Evolutionary conservation across 768 basidiomycete species (phyloP).

Genomic region (Mycena vitilis): DNA sequence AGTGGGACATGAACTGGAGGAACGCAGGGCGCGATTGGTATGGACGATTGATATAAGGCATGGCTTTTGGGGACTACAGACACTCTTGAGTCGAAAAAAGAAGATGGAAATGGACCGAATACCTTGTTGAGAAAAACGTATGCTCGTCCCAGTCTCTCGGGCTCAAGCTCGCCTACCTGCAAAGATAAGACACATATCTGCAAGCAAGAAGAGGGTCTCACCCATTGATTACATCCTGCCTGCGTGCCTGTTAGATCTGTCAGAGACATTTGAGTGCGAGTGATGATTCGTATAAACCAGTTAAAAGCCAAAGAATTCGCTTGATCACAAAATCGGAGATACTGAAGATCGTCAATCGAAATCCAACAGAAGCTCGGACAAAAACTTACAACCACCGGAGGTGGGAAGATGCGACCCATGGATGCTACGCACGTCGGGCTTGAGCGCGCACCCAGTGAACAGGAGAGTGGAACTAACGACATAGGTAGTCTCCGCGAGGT

Average conservation of each 20-base stretch:
- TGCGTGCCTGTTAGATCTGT: conserved; percentile 56
- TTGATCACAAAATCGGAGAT: conserved; percentile 70
- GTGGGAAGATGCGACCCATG: conserved; percentile 67
- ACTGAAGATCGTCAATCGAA: conserved; percentile 35
- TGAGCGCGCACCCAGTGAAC: neutral
- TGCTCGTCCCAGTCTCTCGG: conserved; percentile 65
- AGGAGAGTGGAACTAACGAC: conserved; percentile 49
- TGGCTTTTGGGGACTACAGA: conserved; percentile 63
- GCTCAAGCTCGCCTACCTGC: conserved; percentile 65
- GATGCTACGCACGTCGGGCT: conserved; percentile 50
- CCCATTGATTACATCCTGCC: conserved; percentile 74
- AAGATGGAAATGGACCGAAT: neutral
- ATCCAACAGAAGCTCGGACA: neutral
- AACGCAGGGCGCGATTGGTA: conserved; percentile 57
- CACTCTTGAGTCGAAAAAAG: neutral
- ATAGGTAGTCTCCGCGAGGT: conserved; percentile 65
- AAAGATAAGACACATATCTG: neutral
- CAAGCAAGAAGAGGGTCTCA: conserved; percentile 28
- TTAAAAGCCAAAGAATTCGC: conserved; percentile 68
- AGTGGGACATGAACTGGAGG: conserved; percentile 62
- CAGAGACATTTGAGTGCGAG: conserved; percentile 42
- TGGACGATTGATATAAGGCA: conserved; percentile 71
- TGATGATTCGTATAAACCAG: conserved; percentile 48
- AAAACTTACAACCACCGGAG: conserved; percentile 66
- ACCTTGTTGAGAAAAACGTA: conserved; percentile 76